Percentiles rank a stretch among this genome's conserved stretches.
Evolutionary conservation across 148 eudicot genomes (phyloP).

Genomic region (Cornus kousa): DNA sequence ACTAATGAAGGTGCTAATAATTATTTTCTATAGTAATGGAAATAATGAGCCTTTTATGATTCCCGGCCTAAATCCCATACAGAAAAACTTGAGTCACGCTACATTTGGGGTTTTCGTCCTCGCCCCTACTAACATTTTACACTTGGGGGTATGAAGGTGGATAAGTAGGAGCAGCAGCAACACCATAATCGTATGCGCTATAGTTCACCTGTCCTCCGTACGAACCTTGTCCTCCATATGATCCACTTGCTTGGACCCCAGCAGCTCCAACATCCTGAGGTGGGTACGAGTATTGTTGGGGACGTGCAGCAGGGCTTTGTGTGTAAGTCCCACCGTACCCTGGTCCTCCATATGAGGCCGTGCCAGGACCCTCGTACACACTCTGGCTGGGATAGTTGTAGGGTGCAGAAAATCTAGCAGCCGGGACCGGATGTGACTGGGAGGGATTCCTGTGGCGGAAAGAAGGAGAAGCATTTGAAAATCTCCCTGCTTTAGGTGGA

Average conservation of each 20-base stretch:
- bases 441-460: constrained; percentile 28
- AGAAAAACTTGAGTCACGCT: not conserved
- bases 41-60: not conserved
- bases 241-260: constrained; percentile 11
- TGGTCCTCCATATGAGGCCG: constrained; percentile 27
- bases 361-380: constrained; percentile 28
- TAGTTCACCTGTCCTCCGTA: constrained; percentile 21
- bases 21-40: not conserved
- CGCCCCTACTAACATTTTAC: not conserved
- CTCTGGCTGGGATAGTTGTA: constrained; percentile 37
- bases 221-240: constrained; percentile 20
- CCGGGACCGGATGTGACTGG: constrained; percentile 25
- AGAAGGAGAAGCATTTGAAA: constrained; percentile 29
- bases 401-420: constrained; percentile 25
- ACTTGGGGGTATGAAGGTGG: not conserved
- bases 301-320: constrained; percentile 15
- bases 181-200: constrained; percentile 17
- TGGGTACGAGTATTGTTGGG: constrained; percentile 18
- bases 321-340: constrained; percentile 23
- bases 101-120: not conserved
- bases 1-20: not conserved
- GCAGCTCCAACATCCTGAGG: constrained; percentile 17
- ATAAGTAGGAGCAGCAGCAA: constrained; percentile 9
- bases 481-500: constrained; percentile 34
- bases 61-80: not conserved